Conservation (phyloP, 2,329 filamentous ascomycete genomes). For the Aspergillus unguis region DNA sequence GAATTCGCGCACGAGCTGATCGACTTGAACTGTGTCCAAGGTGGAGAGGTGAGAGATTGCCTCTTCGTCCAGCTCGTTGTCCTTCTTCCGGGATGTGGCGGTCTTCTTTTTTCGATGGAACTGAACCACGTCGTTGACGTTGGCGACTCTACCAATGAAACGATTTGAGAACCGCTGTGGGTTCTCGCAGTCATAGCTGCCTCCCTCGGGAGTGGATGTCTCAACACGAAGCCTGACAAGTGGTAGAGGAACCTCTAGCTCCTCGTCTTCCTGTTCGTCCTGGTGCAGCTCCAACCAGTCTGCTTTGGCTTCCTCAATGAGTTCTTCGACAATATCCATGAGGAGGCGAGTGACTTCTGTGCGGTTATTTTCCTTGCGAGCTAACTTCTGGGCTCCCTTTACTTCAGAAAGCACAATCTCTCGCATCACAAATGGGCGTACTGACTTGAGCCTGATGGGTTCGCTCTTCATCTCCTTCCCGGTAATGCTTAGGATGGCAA, state of each 20-base stretch:
- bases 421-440: slow-evolving; percentile 83
- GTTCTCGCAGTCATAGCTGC: slow-evolving; percentile 86
- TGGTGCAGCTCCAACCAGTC: slow-evolving; percentile 80
- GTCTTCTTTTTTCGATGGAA: slow-evolving; percentile 85
- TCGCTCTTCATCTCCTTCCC: slow-evolving; percentile 78
- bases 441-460: slow-evolving; percentile 77
- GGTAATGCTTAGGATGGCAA: slow-evolving; percentile 78
- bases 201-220: slow-evolving; percentile 78
- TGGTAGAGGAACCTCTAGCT: slow-evolving; percentile 67
- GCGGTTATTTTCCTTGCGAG: slow-evolving; percentile 78
- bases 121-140: slow-evolving; percentile 87
- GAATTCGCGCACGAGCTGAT: slow-evolving; percentile 83
- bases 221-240: slow-evolving; percentile 89
- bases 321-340: slow-evolving; percentile 72
- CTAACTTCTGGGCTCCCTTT: slow-evolving; percentile 70
- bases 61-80: slow-evolving; percentile 60
- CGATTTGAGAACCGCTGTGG: slow-evolving; percentile 93
- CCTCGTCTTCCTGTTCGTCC: slow-evolving; percentile 55
- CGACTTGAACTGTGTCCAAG: slow-evolving; percentile 78
- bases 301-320: slow-evolving; percentile 79
- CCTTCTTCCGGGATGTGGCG: slow-evolving; percentile 47
- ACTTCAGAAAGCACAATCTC: slow-evolving; percentile 78
- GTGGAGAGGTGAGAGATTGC: slow-evolving; percentile 58
- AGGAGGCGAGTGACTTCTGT: slow-evolving; percentile 74
- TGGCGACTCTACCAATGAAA: slow-evolving; percentile 86